Evolutionary conservation across 257 asterid species (phyloP).

Genomic region (Parsonsia alboflavescens): DNA sequence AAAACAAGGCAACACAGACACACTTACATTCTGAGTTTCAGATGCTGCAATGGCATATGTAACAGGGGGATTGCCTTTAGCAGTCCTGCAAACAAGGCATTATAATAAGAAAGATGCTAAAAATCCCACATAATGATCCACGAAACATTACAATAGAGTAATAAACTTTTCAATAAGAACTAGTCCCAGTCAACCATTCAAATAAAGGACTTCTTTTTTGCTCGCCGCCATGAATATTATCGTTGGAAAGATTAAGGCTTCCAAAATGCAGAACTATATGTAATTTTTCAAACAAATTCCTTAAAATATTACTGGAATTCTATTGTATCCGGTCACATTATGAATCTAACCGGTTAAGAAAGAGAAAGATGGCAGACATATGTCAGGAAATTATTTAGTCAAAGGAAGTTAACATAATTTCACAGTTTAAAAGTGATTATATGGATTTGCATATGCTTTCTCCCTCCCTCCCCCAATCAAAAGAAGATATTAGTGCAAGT

Average conservation of each 20-base stretch:
- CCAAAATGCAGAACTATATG: background rate
- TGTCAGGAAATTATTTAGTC: background rate
- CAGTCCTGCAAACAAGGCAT: conserved; percentile 57
- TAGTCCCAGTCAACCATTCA: background rate
- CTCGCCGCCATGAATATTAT: background rate
- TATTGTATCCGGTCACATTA: background rate
- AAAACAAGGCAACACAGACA: conserved; percentile 88
- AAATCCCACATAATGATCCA: background rate
- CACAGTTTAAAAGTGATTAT: background rate
- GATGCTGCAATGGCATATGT: conserved; percentile 93
- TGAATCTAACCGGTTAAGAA: background rate
- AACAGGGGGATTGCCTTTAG: conserved; percentile 87
- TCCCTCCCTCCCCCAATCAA: background rate
- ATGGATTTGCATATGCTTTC: background rate
- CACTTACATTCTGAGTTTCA: conserved; percentile 93
- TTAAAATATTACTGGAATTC: background rate
- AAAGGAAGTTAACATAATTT: background rate
- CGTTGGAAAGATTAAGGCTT: background rate
- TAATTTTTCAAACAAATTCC: no score
- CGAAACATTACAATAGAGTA: background rate
- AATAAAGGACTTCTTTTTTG: background rate
- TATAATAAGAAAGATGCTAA: background rate
- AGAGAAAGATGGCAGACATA: background rate
- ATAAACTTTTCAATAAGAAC: background rate
- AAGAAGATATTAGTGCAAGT: background rate